A percentile compares a stretch with the other conserved stretches of the same genome.
phyloP scores from a whole-genome alignment of 1,284 basidiomycete genomes.

The Boletellus deceptivus region DNA sequence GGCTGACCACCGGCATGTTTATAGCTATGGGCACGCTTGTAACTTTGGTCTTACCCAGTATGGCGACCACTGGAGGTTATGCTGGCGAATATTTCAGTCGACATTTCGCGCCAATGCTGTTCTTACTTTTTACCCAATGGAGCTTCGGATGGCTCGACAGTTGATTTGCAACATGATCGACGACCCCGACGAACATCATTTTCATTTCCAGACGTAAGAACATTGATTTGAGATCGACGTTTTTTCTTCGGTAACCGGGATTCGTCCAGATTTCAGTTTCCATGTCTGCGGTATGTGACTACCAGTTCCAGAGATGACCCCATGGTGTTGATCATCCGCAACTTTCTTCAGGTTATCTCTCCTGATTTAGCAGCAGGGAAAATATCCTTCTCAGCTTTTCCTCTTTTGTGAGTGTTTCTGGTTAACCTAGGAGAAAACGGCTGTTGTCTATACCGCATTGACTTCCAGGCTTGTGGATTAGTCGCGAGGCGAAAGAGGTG shows the following conservation, averaged over 20 bases:
- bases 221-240: neutral
- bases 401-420: conserved; percentile 17
- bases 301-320: conserved; percentile 10
- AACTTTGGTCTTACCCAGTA: neutral
- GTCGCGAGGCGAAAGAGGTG: neutral
- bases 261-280: conserved; percentile 9
- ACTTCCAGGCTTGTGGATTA: conserved; percentile 15
- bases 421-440: no score
- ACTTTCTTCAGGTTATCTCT: neutral
- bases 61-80: conserved; percentile 2
- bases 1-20: neutral
- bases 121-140: neutral
- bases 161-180: conserved; percentile 6
- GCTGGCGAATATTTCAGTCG: neutral
- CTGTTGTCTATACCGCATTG: conserved; percentile 17
- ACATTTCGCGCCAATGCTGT: neutral
- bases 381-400: conserved; percentile 8
- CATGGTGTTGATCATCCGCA: conserved; percentile 7
- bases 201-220: conserved; percentile 5
- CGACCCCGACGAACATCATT: conserved; percentile 2
- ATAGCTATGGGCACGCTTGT: conserved; percentile 1
- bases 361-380: neutral
- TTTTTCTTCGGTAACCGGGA: neutral
- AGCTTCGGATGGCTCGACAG: neutral
- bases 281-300: conserved; percentile 17